Evolutionary conservation across 805 yeast species (phyloP), one percentile per base, ranked within the genome.

Genomic region (Saccharomyces eubayanus): DNA sequence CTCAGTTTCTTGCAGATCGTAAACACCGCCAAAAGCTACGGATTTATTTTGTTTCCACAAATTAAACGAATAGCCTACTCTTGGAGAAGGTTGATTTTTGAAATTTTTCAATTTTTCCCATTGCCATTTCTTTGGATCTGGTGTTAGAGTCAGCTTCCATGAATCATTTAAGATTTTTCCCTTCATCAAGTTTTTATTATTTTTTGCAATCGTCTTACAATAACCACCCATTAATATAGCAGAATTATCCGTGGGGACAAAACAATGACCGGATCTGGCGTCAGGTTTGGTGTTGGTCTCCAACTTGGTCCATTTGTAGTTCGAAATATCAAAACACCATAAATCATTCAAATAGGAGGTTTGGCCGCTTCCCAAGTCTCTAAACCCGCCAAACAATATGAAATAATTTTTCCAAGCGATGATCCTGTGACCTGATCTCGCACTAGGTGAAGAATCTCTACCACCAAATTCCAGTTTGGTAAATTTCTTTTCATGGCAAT

Each of bases 61-160:
- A 9, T 84, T 90, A 84, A 92, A 81, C 3, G 95, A 84, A 65
- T 96, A 87, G 0, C 99, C 98, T n/a, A 89, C 97, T 62, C 98
- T 79, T 12, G 97, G 87, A 1, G 92, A 81, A 3, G 97, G 97
- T 56, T 85, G 90, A 67, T 85, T 87, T 2, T 96, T 96, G 65
- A 89, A 92, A 61, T 88, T 89, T 57, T 88, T 81, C 59, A 96
- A 80, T 66, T 97, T 78, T 71, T 94, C 98, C 87, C 96, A 91
- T 58, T 95, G 74, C 5, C 87, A 77, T 3, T 78, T 85, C 31
- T 66, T 60, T 16, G 90, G 77, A 65, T 92, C 97, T 20, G 85
- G 71, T 67, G 88, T 89, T 95, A 92, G 89, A 63, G 86, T 88
- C 59, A 92, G 72, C 16, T 80, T 66, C 98, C 99, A 92, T 53